These are phyloP conservation scores for Nidula niveotomentosa DNA, from an alignment of 1,284 basidiomycete genomes.

Conservation along the genomic window DNA sequence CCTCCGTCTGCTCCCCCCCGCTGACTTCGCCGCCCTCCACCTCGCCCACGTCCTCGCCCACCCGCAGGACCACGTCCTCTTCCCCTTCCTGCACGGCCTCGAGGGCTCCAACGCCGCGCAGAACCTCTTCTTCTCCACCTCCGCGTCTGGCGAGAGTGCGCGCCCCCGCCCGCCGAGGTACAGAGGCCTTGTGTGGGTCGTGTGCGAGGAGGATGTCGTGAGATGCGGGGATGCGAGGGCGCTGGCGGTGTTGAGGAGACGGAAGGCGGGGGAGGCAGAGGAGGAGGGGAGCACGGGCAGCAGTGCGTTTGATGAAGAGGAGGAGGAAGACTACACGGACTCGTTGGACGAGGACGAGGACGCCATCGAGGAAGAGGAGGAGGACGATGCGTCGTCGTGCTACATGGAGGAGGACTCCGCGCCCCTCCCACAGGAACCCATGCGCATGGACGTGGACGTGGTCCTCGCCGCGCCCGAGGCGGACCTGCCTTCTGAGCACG, in stretches of 20 bases:
- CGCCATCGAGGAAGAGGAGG: not conserved
- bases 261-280: constrained; percentile 19
- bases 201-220: constrained; percentile 64
- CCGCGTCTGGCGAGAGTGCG: constrained; percentile 1
- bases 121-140: constrained; percentile 69
- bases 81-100: constrained; percentile 83
- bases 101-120: constrained; percentile 78
- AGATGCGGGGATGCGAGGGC: constrained; percentile 18
- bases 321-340: constrained; percentile 6
- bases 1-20: constrained; percentile 49
- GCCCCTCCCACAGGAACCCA: no score
- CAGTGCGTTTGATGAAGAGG: constrained; percentile 6
- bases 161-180: constrained; percentile 31
- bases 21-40: constrained; percentile 61
- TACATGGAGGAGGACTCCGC: no score
- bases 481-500: no score
- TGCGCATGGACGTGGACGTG: no score
- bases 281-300: constrained; percentile 1
- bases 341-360: constrained; percentile 7
- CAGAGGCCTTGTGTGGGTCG: constrained; percentile 75
- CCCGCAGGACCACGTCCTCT: constrained; percentile 75
- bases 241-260: constrained; percentile 27
- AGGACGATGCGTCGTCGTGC: constrained; percentile 8
- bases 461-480: no score
- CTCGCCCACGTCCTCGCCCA: constrained; percentile 63